Base-by-base conservation (phyloP, 495 filamentous ascomycete species). In the Bathelium albidoporum region DNA sequence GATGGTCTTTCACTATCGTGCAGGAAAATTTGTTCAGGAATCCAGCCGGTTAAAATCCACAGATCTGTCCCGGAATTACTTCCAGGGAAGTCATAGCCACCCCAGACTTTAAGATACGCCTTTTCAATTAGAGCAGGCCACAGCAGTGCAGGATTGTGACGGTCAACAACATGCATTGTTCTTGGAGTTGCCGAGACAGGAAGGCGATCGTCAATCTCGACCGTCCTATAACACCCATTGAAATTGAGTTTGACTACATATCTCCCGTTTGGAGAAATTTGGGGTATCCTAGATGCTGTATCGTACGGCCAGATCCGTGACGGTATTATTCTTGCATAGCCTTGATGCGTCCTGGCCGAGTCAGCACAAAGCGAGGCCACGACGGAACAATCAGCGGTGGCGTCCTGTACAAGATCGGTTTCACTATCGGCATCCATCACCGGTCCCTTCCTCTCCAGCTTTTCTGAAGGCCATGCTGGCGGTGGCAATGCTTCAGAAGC, bases 51-150 rank as follows among this genome's bases (percentile, higher is more conserved):
- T 58, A 99, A 73, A 14, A 92, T 85, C 78, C 89, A 89, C 1
- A 99, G 75, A 72, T 99, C 94, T 5, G 92, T 96, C 1, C 89
- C 91, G 2, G 92, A 97, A 71, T 99, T 97, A 69, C 93, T 97
- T n/a, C 94, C 94, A 1, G 94, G 94, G 67, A 99, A 97, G 66
- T 97, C 90, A 73, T 99, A 99, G 34, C 94, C 95, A 34, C 95
- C 95, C 24, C 91, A 83, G 9, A 97, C 82, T 76, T 97, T 99
- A n/a, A 99, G 77, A 65, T 97, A 99, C 2, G 94, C 94, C 71
- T 99, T 99, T 73, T 99, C 94, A 36, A 97, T 77, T 31, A 99
- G 76, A 28, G 94, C 91, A n/a, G 93, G 94, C 89, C 90, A 97
- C 24, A 96, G 71, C 41, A 92, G 79, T 20, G 72, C 73, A 12